Evolutionary conservation across 306 rosid species (phyloP).

Genomic region (Glycine latifolia): DNA sequence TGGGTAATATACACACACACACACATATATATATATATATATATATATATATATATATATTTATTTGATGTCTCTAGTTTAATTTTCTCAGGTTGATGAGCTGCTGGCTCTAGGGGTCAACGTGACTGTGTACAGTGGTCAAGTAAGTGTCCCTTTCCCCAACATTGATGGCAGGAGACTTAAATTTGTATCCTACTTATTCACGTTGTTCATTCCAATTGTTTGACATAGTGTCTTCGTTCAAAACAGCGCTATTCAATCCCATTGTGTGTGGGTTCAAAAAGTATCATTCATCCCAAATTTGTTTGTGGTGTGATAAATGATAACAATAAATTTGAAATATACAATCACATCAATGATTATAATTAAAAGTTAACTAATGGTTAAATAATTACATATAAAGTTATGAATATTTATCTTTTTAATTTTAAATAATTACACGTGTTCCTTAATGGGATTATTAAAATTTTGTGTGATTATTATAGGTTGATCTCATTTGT

Average conservation of each 20-base stretch:
- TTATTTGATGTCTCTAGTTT: neutral
- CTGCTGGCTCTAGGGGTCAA: neutral
- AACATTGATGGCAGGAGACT: too few species aligned
- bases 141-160: neutral
- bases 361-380: neutral
- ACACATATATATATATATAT: too few species aligned
- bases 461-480: neutral
- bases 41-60: too few species aligned
- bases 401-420: too few species aligned
- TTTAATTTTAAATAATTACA: too few species aligned
- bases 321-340: too few species aligned
- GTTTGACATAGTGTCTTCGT: neutral
- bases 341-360: neutral
- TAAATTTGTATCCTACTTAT: neutral
- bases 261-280: neutral
- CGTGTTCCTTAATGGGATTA: neutral
- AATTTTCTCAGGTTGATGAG: constrained; percentile 7
- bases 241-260: too few species aligned
- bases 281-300: neutral
- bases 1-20: neutral
- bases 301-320: neutral
- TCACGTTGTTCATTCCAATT: neutral
- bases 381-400: too few species aligned
- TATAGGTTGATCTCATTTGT: constrained; percentile 77
- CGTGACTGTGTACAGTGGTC: constrained; percentile 2